Conservation (phyloP, 768 basidiomycete genomes). For the Nevesoporus exiguus region DNA sequence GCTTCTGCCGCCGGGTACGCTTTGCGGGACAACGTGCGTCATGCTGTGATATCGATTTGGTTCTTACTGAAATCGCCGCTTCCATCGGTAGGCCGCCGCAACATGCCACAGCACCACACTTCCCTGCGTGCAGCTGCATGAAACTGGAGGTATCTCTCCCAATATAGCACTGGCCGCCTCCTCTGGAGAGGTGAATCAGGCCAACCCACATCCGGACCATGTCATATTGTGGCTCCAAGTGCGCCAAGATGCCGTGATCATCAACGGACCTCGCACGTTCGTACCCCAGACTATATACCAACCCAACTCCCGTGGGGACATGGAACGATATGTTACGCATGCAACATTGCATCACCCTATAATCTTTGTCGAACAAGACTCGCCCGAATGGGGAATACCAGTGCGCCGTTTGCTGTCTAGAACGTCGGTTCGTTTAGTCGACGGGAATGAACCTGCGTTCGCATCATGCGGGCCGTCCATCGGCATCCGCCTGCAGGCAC, state of each 20-base stretch:
- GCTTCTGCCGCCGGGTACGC: neutral
- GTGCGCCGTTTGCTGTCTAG: slow-evolving; percentile 56
- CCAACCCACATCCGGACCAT: neutral
- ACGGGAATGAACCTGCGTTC: slow-evolving; percentile 60
- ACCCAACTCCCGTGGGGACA: slow-evolving; percentile 68
- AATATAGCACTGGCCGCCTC: neutral
- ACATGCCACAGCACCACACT: neutral
- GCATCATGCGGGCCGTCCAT: slow-evolving; percentile 66
- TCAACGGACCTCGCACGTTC: slow-evolving; percentile 40
- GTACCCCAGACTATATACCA: slow-evolving; percentile 67
- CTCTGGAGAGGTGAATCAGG: neutral
- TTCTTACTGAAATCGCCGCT: neutral
- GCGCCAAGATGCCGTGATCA: slow-evolving; percentile 11
- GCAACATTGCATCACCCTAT: slow-evolving; percentile 57
- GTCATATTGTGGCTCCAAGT: slow-evolving; percentile 1
- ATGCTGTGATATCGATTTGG: neutral
- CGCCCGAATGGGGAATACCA: slow-evolving; percentile 56
- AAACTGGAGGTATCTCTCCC: neutral
- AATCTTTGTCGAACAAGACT: slow-evolving; percentile 50
- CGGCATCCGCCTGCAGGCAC: slow-evolving; percentile 65
- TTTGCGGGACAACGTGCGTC: neutral
- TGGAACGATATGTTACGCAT: slow-evolving; percentile 66
- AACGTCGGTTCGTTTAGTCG: slow-evolving; percentile 45
- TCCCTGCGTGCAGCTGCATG: neutral
- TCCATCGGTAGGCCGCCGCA: neutral